A percentile compares a stretch with the other conserved stretches of the same genome.
These are phyloP conservation scores for Globisporangium cederbergense DNA, from an alignment of 352 stramenopile species.

Conservation along the genomic window DNA sequence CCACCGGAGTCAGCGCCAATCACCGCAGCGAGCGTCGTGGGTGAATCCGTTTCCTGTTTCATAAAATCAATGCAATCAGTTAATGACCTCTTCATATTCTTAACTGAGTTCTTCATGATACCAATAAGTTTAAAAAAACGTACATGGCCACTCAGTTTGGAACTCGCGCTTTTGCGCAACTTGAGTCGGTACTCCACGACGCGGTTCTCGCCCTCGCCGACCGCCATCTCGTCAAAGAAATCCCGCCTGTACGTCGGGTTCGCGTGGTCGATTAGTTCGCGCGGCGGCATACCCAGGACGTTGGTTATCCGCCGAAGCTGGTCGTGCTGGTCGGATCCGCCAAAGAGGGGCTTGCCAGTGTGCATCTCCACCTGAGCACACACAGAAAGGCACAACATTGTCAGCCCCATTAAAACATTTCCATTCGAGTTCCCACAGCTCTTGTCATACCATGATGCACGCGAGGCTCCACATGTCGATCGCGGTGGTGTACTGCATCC, in stretches of 20 bases:
- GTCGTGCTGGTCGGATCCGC: slow-evolving; percentile 94
- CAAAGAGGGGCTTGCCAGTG: slow-evolving; percentile 97
- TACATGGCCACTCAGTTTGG: slow-evolving; percentile 34
- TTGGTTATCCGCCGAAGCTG: slow-evolving; percentile 96
- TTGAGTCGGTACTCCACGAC: slow-evolving; percentile 67
- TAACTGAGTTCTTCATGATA: neutral
- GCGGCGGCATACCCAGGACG: slow-evolving; percentile 92
- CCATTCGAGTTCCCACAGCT: neutral
- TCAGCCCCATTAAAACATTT: neutral
- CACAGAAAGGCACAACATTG: neutral
- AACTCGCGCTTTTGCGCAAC: slow-evolving; percentile 43
- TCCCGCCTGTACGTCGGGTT: slow-evolving; percentile 78
- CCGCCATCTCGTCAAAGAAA: slow-evolving; percentile 91
- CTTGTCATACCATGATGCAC: slow-evolving; percentile 59
- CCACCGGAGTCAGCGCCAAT: slow-evolving; percentile 45
- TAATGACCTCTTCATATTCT: neutral
- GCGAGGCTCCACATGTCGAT: slow-evolving; percentile 91
- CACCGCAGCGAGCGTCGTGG: slow-evolving; percentile 54
- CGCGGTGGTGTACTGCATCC: slow-evolving; percentile 73
- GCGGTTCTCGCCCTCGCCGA: slow-evolving; percentile 51
- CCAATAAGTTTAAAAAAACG: neutral
- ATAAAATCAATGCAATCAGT: slow-evolving; percentile 1
- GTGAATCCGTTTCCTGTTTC: slow-evolving; percentile 27
- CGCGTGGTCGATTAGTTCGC: slow-evolving; percentile 87
- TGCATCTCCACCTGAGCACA: slow-evolving; percentile 90